A percentile compares a stretch with the other conserved stretches of the same genome.
Evolutionary conservation across 73 alveolate species (phyloP).

Genomic region (Paramecium sexaurelia): DNA sequence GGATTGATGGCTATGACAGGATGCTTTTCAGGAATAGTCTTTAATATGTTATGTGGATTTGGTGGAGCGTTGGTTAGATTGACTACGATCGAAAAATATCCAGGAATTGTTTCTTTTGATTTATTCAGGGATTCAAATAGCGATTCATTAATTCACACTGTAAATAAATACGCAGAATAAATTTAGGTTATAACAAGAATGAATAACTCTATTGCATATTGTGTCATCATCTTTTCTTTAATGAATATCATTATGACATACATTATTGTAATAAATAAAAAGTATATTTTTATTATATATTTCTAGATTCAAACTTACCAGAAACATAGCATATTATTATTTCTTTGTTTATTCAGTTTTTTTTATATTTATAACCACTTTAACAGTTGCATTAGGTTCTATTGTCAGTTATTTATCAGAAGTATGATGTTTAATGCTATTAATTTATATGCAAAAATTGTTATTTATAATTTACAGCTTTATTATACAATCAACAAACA

Average conservation of each 20-base stretch:
- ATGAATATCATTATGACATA: slow-evolving; percentile 45
- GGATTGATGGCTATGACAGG: slow-evolving; percentile 71
- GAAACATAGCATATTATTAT: slow-evolving; percentile 10
- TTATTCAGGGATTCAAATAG: background rate
- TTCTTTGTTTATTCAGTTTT: slow-evolving; percentile 27
- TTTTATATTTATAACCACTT: background rate
- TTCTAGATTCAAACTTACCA: slow-evolving; percentile 10
- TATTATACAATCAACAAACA: too few relatives aligned
- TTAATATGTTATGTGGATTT: slow-evolving; percentile 61
- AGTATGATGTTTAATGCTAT: background rate
- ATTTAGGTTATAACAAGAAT: slow-evolving; percentile 1
- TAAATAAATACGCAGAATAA: background rate
- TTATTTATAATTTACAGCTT: background rate
- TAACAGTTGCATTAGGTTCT: slow-evolving; percentile 9
- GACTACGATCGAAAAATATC: slow-evolving; percentile 25
- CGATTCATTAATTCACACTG: background rate
- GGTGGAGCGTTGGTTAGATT: slow-evolving; percentile 58
- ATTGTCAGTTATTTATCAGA: slow-evolving; percentile 5
- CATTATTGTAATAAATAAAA: slow-evolving; percentile 6
- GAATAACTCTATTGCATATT: slow-evolving; percentile 52
- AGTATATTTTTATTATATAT: background rate
- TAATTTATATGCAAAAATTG: background rate
- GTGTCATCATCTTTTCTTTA: background rate
- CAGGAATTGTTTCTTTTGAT: slow-evolving; percentile 2
- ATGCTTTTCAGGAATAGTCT: slow-evolving; percentile 54